Percentiles rank a stretch among this genome's conserved stretches.
Evolutionary conservation across 768 basidiomycete genomes (phyloP).

Genomic region (Hygrocybe coccinea): DNA sequence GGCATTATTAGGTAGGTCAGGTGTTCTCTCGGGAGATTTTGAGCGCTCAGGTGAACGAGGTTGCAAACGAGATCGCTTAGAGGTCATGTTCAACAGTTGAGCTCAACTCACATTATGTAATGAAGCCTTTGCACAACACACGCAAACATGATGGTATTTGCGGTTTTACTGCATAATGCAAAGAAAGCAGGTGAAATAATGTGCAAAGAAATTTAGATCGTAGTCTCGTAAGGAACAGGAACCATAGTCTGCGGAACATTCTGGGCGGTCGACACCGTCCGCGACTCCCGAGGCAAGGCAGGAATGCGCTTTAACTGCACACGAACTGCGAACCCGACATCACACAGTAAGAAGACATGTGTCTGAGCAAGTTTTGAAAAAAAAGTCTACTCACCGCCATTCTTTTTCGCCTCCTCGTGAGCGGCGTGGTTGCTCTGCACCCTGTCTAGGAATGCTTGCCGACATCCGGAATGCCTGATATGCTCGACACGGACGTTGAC

Average conservation of each 20-base stretch:
- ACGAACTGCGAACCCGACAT: slow-evolving; percentile 49
- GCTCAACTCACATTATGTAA: neutral
- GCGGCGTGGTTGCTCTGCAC: slow-evolving; percentile 87
- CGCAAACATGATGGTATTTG: neutral
- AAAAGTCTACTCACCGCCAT: slow-evolving; percentile 63
- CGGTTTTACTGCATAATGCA: neutral
- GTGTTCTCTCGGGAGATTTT: slow-evolving; percentile 41
- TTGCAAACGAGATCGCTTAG: slow-evolving; percentile 30
- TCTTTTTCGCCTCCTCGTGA: slow-evolving; percentile 82
- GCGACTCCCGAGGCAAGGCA: slow-evolving; percentile 73
- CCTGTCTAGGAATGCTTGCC: slow-evolving; percentile 94
- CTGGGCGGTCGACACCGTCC: slow-evolving; percentile 61
- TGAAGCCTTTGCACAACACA: neutral
- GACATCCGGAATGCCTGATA: slow-evolving; percentile 92
- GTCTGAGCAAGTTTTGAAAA: neutral
- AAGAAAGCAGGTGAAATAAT: neutral
- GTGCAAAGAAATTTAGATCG: slow-evolving; percentile 62
- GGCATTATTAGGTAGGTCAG: slow-evolving; percentile 50
- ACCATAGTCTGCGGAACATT: slow-evolving; percentile 92
- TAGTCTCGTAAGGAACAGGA: slow-evolving; percentile 93
- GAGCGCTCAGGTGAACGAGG: slow-evolving; percentile 37
- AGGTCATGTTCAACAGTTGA: slow-evolving; percentile 10
- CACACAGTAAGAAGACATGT: neutral
- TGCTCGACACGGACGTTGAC: slow-evolving; percentile 98
- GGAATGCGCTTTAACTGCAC: slow-evolving; percentile 84